Base-by-base conservation (phyloP, 345 rosid species). In the Eucalyptus regnans region DNA sequence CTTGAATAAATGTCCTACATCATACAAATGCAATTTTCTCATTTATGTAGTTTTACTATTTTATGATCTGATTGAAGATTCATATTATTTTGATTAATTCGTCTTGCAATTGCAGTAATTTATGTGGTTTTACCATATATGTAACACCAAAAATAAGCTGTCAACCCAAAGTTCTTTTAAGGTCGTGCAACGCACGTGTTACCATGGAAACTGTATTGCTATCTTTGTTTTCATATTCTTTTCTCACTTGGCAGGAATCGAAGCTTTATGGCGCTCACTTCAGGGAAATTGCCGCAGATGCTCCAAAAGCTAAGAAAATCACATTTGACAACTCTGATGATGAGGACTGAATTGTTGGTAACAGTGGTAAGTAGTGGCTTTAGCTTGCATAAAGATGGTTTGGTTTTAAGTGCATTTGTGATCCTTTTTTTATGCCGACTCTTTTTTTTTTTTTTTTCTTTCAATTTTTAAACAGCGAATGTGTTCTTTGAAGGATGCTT, bases 201-300 rank as follows among this genome's bases (percentile, higher is more conserved):
- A 22, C 48, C 8, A 5, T 22, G 20, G 68, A 86, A 49, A n/a
- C 86, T 87, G 41, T 16, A 66, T 50, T 66, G 56, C 80, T 76
- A 27, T 60, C 33, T 33, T 87, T 33, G 86, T 81, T 51, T 88
- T 44, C 29, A 29, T 48, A 62, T 66, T 11, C 56, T 51, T 44
- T 66, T 20, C 23, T 89, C 12, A 44, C 33, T 54, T 31, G 91
- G 91, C 90, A 97, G 99, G 99, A 98, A 87, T 97, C 99, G 6
- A 97, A 98, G 91, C 92, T 98, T 50, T 97, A 98, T 52, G 99
- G 99, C n/a, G 96, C 98, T 89, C 98, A 97, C 92, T 97, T 94
- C 92, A 96, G 93, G 93, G 99, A 98, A 93, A 95, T 98, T 51
- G 87, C 96, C 46, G 97, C 95, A 23, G 95, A 96, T 94, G 99